These are phyloP conservation scores for Tetrapisispora arboricola DNA, from an alignment of 805 yeast genomes.

Conservation along the genomic window DNA sequence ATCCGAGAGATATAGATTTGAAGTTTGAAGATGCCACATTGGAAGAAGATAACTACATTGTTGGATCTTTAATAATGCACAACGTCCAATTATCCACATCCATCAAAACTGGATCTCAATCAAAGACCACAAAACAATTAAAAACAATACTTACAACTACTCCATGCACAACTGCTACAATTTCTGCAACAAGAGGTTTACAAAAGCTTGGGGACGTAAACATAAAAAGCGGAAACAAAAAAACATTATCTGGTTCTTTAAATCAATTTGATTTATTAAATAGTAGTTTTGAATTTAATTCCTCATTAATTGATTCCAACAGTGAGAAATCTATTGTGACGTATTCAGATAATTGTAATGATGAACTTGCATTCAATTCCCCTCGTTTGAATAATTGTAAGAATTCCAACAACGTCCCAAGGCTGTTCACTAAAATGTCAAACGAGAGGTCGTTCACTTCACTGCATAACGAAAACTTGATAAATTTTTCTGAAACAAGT, in stretches of 20 bases:
- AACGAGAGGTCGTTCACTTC: conserved; percentile 4
- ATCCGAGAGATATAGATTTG: conserved; percentile 19
- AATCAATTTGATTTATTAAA: conserved; percentile 1
- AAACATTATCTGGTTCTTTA: neutral
- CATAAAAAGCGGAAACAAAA: neutral
- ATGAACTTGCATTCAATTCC: too few species aligned
- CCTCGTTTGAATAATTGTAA: neutral
- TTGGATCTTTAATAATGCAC: conserved; percentile 15
- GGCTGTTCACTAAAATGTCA: conserved; percentile 7
- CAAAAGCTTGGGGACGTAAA: neutral
- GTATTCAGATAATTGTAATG: neutral
- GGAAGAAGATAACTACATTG: conserved; percentile 9
- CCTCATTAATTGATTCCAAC: neutral
- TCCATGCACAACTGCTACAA: conserved; percentile 1
- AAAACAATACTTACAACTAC: neutral
- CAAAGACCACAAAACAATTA: neutral
- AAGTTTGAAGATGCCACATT: conserved; percentile 4
- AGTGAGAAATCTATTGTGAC: neutral
- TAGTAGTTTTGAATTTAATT: conserved; percentile 1
- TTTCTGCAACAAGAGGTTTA: neutral
- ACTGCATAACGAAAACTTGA: neutral
- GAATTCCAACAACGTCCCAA: conserved; percentile 7
- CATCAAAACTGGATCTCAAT: neutral
- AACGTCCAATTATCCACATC: neutral
- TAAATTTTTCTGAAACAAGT: neutral